Percentiles rank a stretch among this genome's conserved stretches.
phyloP scores from a whole-genome alignment of 2,329 filamentous ascomycete genomes.

The Colletotrichum nymphaeae region DNA sequence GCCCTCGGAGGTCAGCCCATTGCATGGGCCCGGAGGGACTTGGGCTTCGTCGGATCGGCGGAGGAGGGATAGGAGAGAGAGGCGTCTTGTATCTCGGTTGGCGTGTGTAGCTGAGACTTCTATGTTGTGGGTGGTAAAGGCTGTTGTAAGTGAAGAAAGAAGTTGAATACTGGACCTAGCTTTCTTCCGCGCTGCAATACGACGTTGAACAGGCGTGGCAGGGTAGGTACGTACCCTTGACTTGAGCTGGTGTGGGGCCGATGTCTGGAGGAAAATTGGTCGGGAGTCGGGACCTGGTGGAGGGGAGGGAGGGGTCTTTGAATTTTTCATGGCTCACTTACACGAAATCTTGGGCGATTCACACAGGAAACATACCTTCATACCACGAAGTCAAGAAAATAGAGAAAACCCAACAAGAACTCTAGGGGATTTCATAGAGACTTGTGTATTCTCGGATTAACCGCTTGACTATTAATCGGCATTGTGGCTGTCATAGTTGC shows the following conservation, averaged over 20 bases:
- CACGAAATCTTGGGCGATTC: neutral
- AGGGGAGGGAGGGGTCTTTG: neutral
- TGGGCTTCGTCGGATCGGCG: neutral
- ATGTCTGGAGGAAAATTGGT: conserved; percentile 6
- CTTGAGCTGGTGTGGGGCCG: conserved; percentile 5
- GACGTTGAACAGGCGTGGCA: neutral
- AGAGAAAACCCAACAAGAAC: neutral
- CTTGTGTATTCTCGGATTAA: neutral
- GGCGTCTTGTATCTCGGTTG: neutral
- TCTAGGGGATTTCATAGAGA: neutral
- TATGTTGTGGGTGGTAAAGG: neutral
- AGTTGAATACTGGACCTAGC: neutral
- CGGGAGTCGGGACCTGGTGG: neutral
- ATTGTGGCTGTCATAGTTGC: neutral
- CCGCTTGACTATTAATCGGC: neutral
- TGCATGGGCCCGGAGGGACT: conserved; percentile 25
- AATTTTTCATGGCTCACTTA: conserved; percentile 14
- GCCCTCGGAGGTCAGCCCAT: conserved; percentile 36
- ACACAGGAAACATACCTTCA: neutral
- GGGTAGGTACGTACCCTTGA: neutral
- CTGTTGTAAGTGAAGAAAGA: neutral
- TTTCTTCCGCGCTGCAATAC: neutral
- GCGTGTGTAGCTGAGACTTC: neutral
- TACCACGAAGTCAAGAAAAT: neutral
- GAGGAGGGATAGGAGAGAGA: too few relatives aligned